A percentile compares a stretch with the other conserved stretches of the same genome.
phyloP scores from a whole-genome alignment of 441 rosid genomes.

The Dalechampia spathulata region DNA sequence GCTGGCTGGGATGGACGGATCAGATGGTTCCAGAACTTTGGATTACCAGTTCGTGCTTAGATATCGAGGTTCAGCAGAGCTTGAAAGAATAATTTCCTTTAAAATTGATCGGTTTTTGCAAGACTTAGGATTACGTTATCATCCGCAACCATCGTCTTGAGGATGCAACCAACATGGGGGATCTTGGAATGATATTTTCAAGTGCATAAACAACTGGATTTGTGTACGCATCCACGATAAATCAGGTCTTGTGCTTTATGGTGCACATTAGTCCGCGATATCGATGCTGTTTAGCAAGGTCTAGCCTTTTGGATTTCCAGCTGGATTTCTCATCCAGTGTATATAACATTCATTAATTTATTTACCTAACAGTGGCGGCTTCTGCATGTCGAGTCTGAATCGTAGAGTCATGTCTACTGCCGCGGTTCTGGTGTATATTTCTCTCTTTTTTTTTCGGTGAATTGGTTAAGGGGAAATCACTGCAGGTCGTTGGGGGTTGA shows the following conservation, averaged over 20 bases:
- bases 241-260: background rate
- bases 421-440: no score
- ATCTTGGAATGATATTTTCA: background rate
- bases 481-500: no score
- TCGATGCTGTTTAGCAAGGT: background rate
- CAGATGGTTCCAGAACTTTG: conserved; percentile 77
- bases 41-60: conserved; percentile 46
- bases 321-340: background rate
- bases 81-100: background rate
- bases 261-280: background rate
- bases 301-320: no score
- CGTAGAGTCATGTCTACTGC: no score
- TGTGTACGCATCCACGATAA: background rate
- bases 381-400: no score
- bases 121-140: background rate
- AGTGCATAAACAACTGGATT: background rate
- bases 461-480: no score
- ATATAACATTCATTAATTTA: conserved; percentile 14
- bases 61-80: conserved; percentile 1
- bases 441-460: no score
- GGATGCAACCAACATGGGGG: background rate
- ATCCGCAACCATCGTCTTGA: conserved; percentile 1
- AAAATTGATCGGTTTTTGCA: background rate
- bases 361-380: background rate
- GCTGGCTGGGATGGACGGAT: conserved; percentile 93